phyloP scores from a whole-genome alignment of 257 asterid species.

The Ilex aquifolium region DNA sequence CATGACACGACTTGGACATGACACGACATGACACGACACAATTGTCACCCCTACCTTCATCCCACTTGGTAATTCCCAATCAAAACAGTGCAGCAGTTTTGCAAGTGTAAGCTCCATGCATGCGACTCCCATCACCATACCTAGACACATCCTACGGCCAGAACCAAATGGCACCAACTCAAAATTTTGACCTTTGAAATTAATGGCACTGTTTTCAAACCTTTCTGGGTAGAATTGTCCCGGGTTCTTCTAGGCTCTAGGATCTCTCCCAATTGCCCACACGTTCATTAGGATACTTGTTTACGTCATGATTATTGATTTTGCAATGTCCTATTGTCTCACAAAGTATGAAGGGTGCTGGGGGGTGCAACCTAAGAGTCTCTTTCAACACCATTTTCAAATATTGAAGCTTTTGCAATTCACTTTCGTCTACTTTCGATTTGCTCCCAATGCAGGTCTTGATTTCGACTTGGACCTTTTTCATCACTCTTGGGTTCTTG shows the following conservation, averaged over 20 bases:
- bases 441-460: background rate
- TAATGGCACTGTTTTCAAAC: conserved; percentile 1
- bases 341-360: conserved; percentile 1
- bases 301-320: conserved; percentile 9
- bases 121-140: background rate
- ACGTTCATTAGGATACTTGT: background rate
- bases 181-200: conserved; percentile 6
- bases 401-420: conserved; percentile 1
- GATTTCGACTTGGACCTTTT: conserved; percentile 10
- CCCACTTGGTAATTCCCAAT: conserved; percentile 9
- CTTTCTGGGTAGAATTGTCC: conserved; percentile 10
- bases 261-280: conserved; percentile 9
- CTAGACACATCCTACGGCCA: conserved; percentile 7
- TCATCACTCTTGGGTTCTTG: conserved; percentile 9
- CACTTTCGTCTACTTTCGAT: background rate
- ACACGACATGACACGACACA: too few species aligned
- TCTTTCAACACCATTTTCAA: conserved; percentile 4
- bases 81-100: conserved; percentile 7
- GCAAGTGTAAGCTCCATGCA: background rate
- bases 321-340: conserved; percentile 12
- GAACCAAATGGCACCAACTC: conserved; percentile 11
- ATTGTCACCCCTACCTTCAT: conserved; percentile 5
- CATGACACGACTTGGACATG: too few species aligned
- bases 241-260: conserved; percentile 8
- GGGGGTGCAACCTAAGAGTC: conserved; percentile 8